phyloP scores from a whole-genome alignment of 2,329 filamentous ascomycete genomes.

The Diplodia mutila region DNA sequence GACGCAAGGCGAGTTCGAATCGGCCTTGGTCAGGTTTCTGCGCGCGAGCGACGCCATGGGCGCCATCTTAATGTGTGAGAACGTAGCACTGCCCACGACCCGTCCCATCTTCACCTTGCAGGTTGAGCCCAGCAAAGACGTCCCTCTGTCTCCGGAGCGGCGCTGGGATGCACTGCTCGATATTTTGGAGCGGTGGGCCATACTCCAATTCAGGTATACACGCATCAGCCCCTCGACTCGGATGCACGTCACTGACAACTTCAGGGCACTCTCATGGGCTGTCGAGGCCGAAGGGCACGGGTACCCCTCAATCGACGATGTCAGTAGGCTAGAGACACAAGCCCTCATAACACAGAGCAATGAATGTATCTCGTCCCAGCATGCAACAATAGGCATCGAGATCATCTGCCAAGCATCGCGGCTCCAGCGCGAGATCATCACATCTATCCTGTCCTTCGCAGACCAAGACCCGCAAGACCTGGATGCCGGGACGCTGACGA shows the following conservation, averaged over 20 bases:
- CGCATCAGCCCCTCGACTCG: no score
- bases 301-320: not conserved
- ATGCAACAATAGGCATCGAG: constrained; percentile 21
- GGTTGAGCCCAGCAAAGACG: constrained; percentile 3
- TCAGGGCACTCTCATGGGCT: constrained; percentile 10
- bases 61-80: constrained; percentile 14
- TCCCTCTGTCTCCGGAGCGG: not conserved
- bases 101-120: not conserved
- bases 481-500: not conserved
- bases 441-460: constrained; percentile 14
- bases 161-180: constrained; percentile 9
- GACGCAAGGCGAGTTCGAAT: constrained; percentile 7
- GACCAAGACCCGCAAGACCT: not conserved
- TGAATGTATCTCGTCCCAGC: not conserved
- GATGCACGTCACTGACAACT: not conserved
- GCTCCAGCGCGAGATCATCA: constrained; percentile 23
- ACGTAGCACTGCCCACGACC: constrained; percentile 3
- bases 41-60: constrained; percentile 19
- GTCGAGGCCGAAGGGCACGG: constrained; percentile 7
- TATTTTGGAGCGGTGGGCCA: constrained; percentile 22
- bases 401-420: constrained; percentile 21
- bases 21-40: constrained; percentile 12
- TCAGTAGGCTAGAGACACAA: no score
- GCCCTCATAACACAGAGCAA: not conserved
- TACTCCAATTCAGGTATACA: constrained; percentile 10